Conservation (phyloP, 768 basidiomycete species). For the Trametes cubensis region DNA sequence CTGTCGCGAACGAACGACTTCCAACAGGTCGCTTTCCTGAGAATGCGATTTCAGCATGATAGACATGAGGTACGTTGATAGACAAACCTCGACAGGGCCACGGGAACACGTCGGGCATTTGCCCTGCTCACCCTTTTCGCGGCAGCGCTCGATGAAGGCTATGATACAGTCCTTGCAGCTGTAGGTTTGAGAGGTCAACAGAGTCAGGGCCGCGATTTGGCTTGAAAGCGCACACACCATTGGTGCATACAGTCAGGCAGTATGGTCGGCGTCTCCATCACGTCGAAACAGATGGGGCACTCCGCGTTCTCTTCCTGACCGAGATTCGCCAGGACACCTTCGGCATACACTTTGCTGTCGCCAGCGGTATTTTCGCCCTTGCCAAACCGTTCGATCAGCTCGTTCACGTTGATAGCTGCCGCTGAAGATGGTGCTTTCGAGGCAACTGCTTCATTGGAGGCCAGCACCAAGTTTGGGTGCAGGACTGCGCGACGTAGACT, state of each 20-base stretch:
- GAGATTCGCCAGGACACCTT: constrained; percentile 66
- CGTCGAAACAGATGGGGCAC: constrained; percentile 83
- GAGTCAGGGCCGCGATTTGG: not conserved
- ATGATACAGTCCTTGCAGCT: constrained; percentile 93
- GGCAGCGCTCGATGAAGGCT: constrained; percentile 66
- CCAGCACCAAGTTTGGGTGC: constrained; percentile 83
- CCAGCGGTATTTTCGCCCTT: constrained; percentile 37
- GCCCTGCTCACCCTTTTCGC: constrained; percentile 69
- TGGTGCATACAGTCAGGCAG: constrained; percentile 78
- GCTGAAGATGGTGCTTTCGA: constrained; percentile 42
- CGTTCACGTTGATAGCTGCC: constrained; percentile 55
- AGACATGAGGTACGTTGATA: not conserved
- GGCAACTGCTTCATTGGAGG: constrained; percentile 46
- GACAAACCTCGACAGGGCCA: constrained; percentile 64
- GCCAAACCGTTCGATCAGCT: constrained; percentile 58
- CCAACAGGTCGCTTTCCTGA: constrained; percentile 63
- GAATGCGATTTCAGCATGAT: not conserved
- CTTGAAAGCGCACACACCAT: constrained; percentile 50
- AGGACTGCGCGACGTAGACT: constrained; percentile 91
- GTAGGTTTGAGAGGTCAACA: constrained; percentile 7
- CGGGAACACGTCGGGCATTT: constrained; percentile 79
- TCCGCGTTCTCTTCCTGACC: constrained; percentile 52
- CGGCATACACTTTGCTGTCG: constrained; percentile 52
- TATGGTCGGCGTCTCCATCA: constrained; percentile 69
- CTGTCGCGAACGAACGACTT: constrained; percentile 54